A percentile compares a stretch with the other conserved stretches of the same genome.
Conservation (phyloP, 1,284 basidiomycete genomes). For the Inonotus hispidus region DNA sequence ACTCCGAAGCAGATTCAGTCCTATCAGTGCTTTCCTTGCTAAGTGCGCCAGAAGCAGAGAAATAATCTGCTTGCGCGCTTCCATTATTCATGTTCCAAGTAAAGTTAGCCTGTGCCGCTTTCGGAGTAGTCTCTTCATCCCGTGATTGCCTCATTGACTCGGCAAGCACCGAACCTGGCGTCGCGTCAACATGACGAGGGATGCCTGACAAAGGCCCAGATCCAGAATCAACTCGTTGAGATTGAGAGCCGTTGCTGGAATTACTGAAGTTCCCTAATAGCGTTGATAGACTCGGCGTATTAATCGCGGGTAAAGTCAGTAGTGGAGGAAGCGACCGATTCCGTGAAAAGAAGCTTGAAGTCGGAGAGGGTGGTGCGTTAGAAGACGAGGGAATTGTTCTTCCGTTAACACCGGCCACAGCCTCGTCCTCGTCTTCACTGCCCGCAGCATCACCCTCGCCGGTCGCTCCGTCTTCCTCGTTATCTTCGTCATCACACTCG, state of each 20-base stretch:
- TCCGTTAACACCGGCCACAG: slow-evolving; percentile 20
- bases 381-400: neutral
- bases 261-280: neutral
- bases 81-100: neutral
- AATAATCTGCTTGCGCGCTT: slow-evolving; percentile 2
- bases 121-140: slow-evolving; percentile 11
- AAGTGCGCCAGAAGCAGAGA: neutral
- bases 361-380: neutral
- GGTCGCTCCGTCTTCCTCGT: slow-evolving; percentile 25
- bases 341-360: neutral
- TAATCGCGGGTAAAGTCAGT: neutral
- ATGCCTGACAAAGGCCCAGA: neutral
- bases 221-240: neutral
- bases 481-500: slow-evolving; percentile 32
- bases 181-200: neutral
- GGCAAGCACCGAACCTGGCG: neutral
- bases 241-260: neutral
- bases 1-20: neutral
- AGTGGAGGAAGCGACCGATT: neutral
- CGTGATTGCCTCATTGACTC: neutral
- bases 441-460: slow-evolving; percentile 11
- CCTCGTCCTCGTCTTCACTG: slow-evolving; percentile 31
- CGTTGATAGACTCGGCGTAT: neutral
- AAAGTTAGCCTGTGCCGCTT: neutral
- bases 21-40: neutral